These are phyloP conservation scores for Coffea eugenioides DNA, from an alignment of 257 asterid genomes.

Conservation along the genomic window DNA sequence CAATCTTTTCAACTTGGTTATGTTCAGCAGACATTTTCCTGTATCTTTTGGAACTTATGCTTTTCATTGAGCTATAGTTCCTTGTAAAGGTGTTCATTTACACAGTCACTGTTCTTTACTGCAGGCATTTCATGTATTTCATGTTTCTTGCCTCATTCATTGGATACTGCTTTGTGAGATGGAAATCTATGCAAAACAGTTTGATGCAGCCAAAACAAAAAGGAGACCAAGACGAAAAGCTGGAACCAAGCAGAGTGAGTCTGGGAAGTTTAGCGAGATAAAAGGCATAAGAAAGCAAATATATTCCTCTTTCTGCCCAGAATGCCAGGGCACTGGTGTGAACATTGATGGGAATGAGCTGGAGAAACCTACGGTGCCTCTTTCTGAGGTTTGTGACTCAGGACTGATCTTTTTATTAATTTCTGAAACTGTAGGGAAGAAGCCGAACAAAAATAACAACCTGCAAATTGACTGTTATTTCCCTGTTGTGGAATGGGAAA, in stretches of 20 bases:
- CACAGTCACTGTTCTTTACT: constrained; percentile 8
- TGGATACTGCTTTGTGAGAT: constrained; percentile 84
- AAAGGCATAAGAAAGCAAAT: constrained; percentile 31
- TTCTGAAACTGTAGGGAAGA: not conserved
- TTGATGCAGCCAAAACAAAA: constrained; percentile 40
- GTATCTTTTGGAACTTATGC: not conserved
- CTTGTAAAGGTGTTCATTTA: not conserved
- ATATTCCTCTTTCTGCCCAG: constrained; percentile 65
- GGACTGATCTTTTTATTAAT: not conserved
- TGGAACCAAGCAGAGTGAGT: constrained; percentile 43
- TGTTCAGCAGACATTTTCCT: not conserved
- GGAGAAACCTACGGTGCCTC: constrained; percentile 78
- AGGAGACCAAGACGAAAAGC: constrained; percentile 52
- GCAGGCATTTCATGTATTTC: constrained; percentile 90
- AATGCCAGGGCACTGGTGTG: constrained; percentile 92
- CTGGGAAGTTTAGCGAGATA: constrained; percentile 32
- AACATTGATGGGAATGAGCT: constrained; percentile 46
- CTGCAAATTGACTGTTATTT: not conserved
- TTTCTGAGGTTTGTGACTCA: constrained; percentile 55
- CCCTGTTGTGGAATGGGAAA: not conserved
- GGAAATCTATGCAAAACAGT: constrained; percentile 45
- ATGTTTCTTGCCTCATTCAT: constrained; percentile 80
- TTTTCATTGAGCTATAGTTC: constrained; percentile 7
- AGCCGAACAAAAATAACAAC: not conserved
- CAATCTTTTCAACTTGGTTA: not conserved